phyloP scores from a whole-genome alignment of 1,284 basidiomycete genomes.

The Cystobasidium sp. region DNA sequence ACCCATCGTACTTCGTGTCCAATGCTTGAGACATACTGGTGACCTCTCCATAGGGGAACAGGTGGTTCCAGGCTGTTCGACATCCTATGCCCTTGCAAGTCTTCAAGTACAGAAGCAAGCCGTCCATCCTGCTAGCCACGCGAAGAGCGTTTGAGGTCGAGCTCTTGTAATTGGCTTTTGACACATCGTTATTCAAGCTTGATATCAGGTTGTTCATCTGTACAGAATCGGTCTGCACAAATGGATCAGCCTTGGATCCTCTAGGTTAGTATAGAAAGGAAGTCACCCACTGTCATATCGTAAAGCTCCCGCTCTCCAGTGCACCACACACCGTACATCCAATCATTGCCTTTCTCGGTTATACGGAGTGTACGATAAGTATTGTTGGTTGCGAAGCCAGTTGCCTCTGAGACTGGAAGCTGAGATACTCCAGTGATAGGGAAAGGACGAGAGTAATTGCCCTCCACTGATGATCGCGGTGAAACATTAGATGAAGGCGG shows the following conservation, averaged over 20 bases:
- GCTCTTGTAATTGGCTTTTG: conserved; percentile 46
- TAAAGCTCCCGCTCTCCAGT: conserved; percentile 55
- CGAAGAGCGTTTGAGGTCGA: background rate
- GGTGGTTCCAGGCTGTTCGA: conserved; percentile 48
- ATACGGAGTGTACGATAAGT: conserved; percentile 6
- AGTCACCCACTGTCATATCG: conserved; percentile 44
- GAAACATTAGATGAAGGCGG: background rate
- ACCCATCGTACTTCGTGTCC: conserved; percentile 48
- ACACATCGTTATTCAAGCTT: conserved; percentile 46
- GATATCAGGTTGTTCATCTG: conserved; percentile 52
- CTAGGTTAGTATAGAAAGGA: background rate
- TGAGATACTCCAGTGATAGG: background rate
- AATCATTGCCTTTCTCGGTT: conserved; percentile 4
- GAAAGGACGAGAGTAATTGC: background rate
- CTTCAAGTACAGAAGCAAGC: conserved; percentile 54
- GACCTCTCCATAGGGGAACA: conserved; percentile 48
- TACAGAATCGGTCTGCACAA: conserved; percentile 46
- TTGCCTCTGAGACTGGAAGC: conserved; percentile 5
- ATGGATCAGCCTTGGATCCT: background rate
- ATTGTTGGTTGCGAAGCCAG: conserved; percentile 6
- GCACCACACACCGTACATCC: conserved; percentile 33
- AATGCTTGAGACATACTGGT: conserved; percentile 47
- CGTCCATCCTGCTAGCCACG: conserved; percentile 53
- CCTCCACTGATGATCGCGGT: background rate
- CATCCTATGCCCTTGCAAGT: conserved; percentile 52